Conservation (phyloP, 2,329 filamentous ascomycete species). For the Ophiocordyceps camponoti-saundersi region DNA sequence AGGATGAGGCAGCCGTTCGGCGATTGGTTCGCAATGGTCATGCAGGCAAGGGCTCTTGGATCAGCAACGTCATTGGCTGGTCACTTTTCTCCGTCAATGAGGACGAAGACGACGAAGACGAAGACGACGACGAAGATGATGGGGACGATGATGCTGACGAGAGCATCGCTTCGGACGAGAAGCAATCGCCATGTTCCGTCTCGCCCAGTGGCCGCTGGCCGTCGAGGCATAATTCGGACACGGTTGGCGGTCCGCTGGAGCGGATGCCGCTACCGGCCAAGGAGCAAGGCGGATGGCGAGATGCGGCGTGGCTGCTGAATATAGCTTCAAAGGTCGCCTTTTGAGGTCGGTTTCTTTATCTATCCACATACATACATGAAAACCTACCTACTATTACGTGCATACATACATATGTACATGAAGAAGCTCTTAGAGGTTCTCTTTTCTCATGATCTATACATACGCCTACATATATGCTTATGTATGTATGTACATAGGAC, state of each 20-base stretch:
- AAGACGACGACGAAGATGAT: slow-evolving; percentile 21
- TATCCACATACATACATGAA: neutral
- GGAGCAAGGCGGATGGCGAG: slow-evolving; percentile 45
- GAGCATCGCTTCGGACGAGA: slow-evolving; percentile 13
- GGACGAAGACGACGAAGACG: slow-evolving; percentile 33
- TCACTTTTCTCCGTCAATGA: slow-evolving; percentile 46
- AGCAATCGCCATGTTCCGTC: slow-evolving; percentile 8
- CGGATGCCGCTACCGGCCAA: slow-evolving; percentile 28
- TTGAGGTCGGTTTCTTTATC: slow-evolving; percentile 12
- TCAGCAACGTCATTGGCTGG: slow-evolving; percentile 41
- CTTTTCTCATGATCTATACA: too few relatives aligned
- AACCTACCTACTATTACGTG: too few relatives aligned
- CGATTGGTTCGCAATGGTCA: slow-evolving; percentile 37
- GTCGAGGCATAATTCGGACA: slow-evolving; percentile 21
- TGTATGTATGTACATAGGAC: too few relatives aligned
- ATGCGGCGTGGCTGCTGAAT: slow-evolving; percentile 50
- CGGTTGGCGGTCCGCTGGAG: slow-evolving; percentile 24
- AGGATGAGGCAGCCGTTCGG: slow-evolving; percentile 42
- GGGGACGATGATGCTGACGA: slow-evolving; percentile 21
- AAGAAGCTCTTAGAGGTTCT: too few relatives aligned
- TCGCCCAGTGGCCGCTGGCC: slow-evolving; percentile 15
- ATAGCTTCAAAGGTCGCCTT: slow-evolving; percentile 46
- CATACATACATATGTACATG: too few relatives aligned
- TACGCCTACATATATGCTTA: too few relatives aligned
- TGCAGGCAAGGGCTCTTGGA: slow-evolving; percentile 37